Conservation (phyloP, 2,329 filamentous ascomycete species). For the Tolypocladium pustulatum region DNA sequence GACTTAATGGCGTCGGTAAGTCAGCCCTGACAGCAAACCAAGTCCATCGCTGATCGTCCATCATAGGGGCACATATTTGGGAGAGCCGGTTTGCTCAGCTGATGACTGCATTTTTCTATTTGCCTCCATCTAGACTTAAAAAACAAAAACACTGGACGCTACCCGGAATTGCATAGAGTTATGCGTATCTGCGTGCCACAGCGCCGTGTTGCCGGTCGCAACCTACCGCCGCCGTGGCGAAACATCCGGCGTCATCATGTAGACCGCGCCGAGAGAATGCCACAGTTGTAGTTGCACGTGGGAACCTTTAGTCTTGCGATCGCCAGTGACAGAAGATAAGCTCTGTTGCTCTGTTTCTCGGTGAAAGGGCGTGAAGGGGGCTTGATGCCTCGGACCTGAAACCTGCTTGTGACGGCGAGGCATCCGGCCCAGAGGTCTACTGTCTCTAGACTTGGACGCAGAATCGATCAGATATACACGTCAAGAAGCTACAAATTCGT, state of each 20-base stretch:
- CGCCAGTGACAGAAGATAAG: too few relatives aligned
- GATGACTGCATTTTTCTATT: neutral
- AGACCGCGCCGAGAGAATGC: neutral
- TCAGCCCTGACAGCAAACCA: neutral
- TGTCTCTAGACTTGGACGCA: too few relatives aligned
- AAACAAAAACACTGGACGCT: neutral
- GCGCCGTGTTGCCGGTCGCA: neutral
- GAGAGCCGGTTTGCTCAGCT: neutral
- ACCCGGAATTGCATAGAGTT: neutral
- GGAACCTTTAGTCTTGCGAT: neutral
- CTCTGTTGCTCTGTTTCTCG: neutral
- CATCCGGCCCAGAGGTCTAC: neutral
- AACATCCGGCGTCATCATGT: neutral
- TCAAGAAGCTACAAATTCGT: neutral
- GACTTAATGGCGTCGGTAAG: neutral
- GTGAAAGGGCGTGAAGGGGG: neutral
- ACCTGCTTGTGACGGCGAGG: too few relatives aligned
- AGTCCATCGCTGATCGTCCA: neutral
- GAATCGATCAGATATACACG: neutral
- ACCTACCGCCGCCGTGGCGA: neutral
- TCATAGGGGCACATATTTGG: neutral
- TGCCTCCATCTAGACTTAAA: neutral
- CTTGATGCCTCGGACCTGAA: neutral
- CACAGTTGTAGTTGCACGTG: neutral
- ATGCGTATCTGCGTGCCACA: neutral